Evolutionary conservation across 2,329 filamentous ascomycete species (phyloP), one percentile per base, ranked within the genome.

Genomic region (Fusarium tanahbumbuense): DNA sequence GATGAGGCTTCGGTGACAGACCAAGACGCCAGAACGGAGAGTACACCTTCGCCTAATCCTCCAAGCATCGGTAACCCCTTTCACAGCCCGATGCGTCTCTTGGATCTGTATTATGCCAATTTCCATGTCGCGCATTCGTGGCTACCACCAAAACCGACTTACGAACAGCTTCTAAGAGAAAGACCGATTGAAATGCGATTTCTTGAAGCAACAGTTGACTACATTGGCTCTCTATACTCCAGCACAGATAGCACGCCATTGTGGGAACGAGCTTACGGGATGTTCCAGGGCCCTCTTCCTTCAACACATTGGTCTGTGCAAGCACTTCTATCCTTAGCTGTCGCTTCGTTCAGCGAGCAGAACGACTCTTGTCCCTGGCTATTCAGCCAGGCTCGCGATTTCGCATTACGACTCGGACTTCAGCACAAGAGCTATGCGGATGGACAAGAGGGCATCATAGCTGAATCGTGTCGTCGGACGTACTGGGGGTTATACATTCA

Each of bases 401-500:
- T 75, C 28, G 70, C 73, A 20, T 52, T 74, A 32, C 30, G 28
- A 3, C 45, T 74, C 2, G 66, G 57, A 7, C 64, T 75, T 8
- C 73, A 73, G 37, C 34, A 63, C 42, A 75, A 72, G 32, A 44
- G 44, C 28, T 73, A 65, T 28, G 62, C 70, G 9, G 63, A 72
- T n/a, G 32, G 48, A 6, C 63, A 68, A 28, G 16, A 46, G 16
- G 37, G 60, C 25, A 8, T 75, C 30, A 28, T 73, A 5, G 72
- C 73, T 23, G 73, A 75, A 44, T 75, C 73, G 8, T 72, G 67
- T 25, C 63, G 73, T 44, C 64, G 73, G 30, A 73, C 73, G 15
- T 75, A 75, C 45, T 75, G 72, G 73, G 73, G 59, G 8, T 40
- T 75, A 12, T 75, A 72, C 37, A 30, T 67, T 8, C 68, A 75